These are phyloP conservation scores for Fusarium lateritium DNA, from an alignment of 2,329 filamentous ascomycete species.

Conservation along the genomic window DNA sequence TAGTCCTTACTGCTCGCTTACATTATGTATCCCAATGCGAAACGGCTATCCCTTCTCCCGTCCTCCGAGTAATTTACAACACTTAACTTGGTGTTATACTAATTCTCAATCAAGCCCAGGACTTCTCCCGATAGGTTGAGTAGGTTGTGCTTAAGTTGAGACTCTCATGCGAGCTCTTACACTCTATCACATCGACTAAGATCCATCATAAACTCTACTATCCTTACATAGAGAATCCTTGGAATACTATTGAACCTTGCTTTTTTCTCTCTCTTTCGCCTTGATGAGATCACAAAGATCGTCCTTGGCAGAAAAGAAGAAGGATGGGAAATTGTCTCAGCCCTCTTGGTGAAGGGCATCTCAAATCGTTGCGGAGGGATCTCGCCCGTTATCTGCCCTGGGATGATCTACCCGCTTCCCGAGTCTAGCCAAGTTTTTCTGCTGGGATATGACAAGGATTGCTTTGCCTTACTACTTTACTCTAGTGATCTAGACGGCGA, in stretches of 20 bases:
- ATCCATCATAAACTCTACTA: constrained; percentile 12
- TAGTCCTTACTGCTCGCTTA: constrained; percentile 1
- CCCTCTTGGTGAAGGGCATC: constrained; percentile 19
- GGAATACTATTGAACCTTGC: constrained; percentile 12
- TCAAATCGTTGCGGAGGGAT: constrained; percentile 18
- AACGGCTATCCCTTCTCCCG: not conserved
- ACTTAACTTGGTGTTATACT: constrained; percentile 7
- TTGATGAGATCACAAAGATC: constrained; percentile 12
- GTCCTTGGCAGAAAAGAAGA: not conserved
- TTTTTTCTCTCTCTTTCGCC: constrained; percentile 18
- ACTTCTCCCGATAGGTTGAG: constrained; percentile 5
- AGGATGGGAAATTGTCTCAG: constrained; percentile 26
- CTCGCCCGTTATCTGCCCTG: constrained; percentile 20
- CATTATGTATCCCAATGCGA: not conserved
- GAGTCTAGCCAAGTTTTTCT: constrained; percentile 20
- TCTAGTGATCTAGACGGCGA: not conserved
- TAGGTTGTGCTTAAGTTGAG: constrained; percentile 18
- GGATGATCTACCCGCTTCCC: constrained; percentile 41
- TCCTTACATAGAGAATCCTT: constrained; percentile 17
- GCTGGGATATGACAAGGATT: constrained; percentile 27
- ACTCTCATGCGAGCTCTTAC: constrained; percentile 32
- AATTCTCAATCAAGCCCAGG: constrained; percentile 1
- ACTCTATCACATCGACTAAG: constrained; percentile 8
- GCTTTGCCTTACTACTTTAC: constrained; percentile 10
- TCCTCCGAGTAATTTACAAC: not conserved